Conservation (phyloP, 306 rosid species). For the Sesbania bispinosa region DNA sequence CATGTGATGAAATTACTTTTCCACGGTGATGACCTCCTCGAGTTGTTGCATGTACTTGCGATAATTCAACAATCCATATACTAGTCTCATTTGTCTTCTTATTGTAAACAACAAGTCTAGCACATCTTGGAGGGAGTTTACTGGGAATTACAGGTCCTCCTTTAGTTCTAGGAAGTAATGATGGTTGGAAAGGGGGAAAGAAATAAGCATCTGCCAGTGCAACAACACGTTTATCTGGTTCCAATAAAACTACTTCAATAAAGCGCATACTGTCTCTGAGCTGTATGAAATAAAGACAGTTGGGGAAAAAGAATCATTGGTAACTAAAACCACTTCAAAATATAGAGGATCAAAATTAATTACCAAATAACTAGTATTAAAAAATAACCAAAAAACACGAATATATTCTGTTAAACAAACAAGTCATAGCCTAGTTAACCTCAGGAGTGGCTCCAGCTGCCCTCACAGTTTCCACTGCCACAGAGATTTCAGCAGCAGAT, state of each 20-base stretch:
- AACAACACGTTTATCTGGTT: slow-evolving; percentile 84
- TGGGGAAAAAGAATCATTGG: no score
- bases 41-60: slow-evolving; percentile 91
- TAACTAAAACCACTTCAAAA: no score
- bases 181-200: slow-evolving; percentile 92
- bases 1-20: slow-evolving; percentile 71
- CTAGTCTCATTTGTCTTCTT: slow-evolving; percentile 78
- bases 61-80: slow-evolving; percentile 70
- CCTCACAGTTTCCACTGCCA: slow-evolving; percentile 86
- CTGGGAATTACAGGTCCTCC: slow-evolving; percentile 78
- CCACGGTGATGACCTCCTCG: slow-evolving; percentile 95
- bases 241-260: slow-evolving; percentile 71
- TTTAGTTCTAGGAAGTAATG: slow-evolving; percentile 76
- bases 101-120: slow-evolving; percentile 81
- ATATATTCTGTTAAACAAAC: not conserved
- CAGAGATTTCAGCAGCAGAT: slow-evolving; percentile 83
- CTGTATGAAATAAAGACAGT: slow-evolving; percentile 40
- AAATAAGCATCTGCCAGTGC: slow-evolving; percentile 93
- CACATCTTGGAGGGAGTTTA: slow-evolving; percentile 89
- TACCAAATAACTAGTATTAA: no score
- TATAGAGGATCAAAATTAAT: slow-evolving; percentile 20
- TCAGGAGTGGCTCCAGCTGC: slow-evolving; percentile 95
- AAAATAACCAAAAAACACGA: no score
- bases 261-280: slow-evolving; percentile 92
- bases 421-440: slow-evolving; percentile 37